These are phyloP conservation scores for Persicaria maculosa DNA, from an alignment of 148 eudicot species.

Conservation along the genomic window DNA sequence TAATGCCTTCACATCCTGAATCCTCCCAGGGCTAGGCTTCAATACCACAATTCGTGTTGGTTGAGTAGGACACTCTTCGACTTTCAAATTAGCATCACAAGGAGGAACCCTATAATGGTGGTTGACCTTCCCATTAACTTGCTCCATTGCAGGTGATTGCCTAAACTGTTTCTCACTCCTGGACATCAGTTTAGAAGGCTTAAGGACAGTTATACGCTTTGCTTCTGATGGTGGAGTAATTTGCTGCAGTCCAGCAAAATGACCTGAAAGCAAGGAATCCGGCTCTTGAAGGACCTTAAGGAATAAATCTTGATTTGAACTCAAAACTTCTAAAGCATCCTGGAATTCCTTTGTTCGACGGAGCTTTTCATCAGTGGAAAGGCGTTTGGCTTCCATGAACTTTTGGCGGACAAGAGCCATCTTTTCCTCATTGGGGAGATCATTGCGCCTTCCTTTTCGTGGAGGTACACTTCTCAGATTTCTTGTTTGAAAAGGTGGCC, in stretches of 20 bases:
- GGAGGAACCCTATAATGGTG: constrained; percentile 39
- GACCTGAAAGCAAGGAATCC: constrained; percentile 53
- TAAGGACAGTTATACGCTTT: constrained; percentile 85
- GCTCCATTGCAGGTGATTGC: constrained; percentile 28
- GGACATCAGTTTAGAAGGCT: constrained; percentile 67
- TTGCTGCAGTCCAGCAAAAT: constrained; percentile 31
- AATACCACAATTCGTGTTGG: constrained; percentile 88
- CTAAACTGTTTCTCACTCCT: constrained; percentile 37
- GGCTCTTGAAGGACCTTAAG: constrained; percentile 85
- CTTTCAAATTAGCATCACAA: constrained; percentile 36
- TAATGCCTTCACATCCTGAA: constrained; percentile 37
- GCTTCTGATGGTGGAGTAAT: constrained; percentile 56
- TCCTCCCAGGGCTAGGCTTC: constrained; percentile 63
- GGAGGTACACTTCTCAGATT: constrained; percentile 44
- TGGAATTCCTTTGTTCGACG: constrained; percentile 74
- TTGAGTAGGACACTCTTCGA: constrained; percentile 47
- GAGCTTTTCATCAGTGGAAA: constrained; percentile 72
- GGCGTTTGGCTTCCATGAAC: constrained; percentile 74
- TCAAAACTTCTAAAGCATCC: constrained; percentile 79
- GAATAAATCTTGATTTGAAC: constrained; percentile 69
- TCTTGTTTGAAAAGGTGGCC: constrained; percentile 43
- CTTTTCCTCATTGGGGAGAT: constrained; percentile 38
- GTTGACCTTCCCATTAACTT: constrained; percentile 36
- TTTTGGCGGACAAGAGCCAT: constrained; percentile 85
- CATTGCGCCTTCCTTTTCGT: constrained; percentile 38